Percentiles rank a stretch among this genome's conserved stretches.
phyloP scores from a whole-genome alignment of 768 basidiomycete species.

The Sporobolomyces pararoseus region DNA sequence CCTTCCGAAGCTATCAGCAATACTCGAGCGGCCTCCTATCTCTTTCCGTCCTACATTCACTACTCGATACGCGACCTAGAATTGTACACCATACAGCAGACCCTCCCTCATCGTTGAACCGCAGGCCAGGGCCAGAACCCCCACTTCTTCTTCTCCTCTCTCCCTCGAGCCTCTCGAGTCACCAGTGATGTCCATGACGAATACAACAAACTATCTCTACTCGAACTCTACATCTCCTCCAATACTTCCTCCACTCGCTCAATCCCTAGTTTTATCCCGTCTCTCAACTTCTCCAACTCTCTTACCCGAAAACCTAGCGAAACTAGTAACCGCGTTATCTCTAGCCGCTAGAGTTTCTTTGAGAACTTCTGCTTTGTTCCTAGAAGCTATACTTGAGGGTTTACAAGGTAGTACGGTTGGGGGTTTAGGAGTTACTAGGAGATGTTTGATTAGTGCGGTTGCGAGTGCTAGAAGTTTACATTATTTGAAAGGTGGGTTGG shows the following conservation, averaged over 20 bases:
- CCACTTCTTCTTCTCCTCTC: neutral
- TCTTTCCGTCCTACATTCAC: too few species aligned
- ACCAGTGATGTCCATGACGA: too few species aligned
- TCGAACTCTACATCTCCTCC: neutral
- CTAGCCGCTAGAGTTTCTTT: slow-evolving; percentile 47
- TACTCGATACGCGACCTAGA: too few species aligned
- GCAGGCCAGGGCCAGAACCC: too few species aligned
- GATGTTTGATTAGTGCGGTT: slow-evolving; percentile 48
- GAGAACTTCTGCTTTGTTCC: slow-evolving; percentile 46
- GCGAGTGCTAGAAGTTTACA: slow-evolving; percentile 48
- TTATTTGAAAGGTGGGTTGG: slow-evolving; percentile 41
- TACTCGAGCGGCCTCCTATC: too few species aligned
- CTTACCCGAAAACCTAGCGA: slow-evolving; percentile 48
- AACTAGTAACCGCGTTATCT: slow-evolving; percentile 48
- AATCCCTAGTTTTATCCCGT: slow-evolving; percentile 33
- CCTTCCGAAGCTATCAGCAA: too few species aligned
- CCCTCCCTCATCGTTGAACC: too few species aligned
- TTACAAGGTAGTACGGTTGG: slow-evolving; percentile 45
- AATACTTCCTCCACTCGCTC: slow-evolving; percentile 7
- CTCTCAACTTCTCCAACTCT: slow-evolving; percentile 44
- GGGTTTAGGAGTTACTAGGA: slow-evolving; percentile 47
- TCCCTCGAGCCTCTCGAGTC: neutral
- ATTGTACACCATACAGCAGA: too few species aligned
- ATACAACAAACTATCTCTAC: too few species aligned
- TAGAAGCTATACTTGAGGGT: slow-evolving; percentile 50